These are phyloP conservation scores for Chytriomyces sp. DNA, from an alignment of 192 early-diverging fungal genomes.

Conservation along the genomic window DNA sequence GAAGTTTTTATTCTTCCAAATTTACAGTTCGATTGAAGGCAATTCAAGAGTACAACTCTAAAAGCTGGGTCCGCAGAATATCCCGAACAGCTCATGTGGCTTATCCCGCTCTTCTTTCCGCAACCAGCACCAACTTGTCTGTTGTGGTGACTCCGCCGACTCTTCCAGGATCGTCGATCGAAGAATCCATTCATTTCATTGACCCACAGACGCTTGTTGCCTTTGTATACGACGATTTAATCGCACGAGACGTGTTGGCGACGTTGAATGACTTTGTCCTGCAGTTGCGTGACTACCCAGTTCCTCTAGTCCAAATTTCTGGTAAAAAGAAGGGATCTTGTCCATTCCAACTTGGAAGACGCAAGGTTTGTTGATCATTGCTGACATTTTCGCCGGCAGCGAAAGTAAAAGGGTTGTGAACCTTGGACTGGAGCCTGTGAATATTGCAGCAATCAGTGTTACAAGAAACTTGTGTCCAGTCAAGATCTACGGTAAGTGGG, in stretches of 20 bases:
- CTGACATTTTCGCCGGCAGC: slow-evolving; percentile 38
- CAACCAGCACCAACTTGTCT: slow-evolving; percentile 27
- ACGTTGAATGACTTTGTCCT: slow-evolving; percentile 31
- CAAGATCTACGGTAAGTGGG: slow-evolving; percentile 50
- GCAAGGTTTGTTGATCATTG: slow-evolving; percentile 56
- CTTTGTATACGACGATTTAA: slow-evolving; percentile 54
- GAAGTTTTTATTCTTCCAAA: too few species aligned
- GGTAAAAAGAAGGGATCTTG: neutral
- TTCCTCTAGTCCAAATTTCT: slow-evolving; percentile 47
- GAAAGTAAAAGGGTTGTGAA: slow-evolving; percentile 45
- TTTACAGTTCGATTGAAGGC: slow-evolving; percentile 39
- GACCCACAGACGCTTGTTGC: slow-evolving; percentile 50
- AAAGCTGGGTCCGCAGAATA: slow-evolving; percentile 47
- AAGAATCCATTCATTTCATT: slow-evolving; percentile 53
- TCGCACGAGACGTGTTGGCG: slow-evolving; percentile 45
- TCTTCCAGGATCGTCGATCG: slow-evolving; percentile 43
- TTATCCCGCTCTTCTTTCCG: slow-evolving; percentile 32
- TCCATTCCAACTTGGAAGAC: slow-evolving; percentile 45
- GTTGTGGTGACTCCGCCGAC: slow-evolving; percentile 32
- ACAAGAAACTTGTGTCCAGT: slow-evolving; percentile 51
- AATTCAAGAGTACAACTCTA: slow-evolving; percentile 58
- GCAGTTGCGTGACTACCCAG: slow-evolving; percentile 51
- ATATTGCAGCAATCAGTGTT: slow-evolving; percentile 37
- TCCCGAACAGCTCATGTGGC: neutral
- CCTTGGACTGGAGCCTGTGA: slow-evolving; percentile 39